Evolutionary conservation across 2,329 filamentous ascomycete species (phyloP).

Genomic region (Phyllosticta citribraziliensis): DNA sequence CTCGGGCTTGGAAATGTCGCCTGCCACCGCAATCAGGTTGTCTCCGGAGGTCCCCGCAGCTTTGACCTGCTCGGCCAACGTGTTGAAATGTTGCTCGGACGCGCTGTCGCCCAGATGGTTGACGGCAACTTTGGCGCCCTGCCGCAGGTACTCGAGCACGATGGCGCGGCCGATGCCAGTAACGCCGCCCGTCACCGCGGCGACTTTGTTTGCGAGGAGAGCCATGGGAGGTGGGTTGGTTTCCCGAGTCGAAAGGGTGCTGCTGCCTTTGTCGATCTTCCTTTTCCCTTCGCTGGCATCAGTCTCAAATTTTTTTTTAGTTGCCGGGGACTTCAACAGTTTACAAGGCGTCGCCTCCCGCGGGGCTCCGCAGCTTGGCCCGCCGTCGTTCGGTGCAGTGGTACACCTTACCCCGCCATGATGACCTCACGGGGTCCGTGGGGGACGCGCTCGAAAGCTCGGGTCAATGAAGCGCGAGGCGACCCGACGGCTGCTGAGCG

Average conservation of each 20-base stretch:
- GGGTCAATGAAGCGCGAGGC: neutral
- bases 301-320: no score
- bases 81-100: constrained; percentile 36
- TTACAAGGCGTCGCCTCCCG: neutral
- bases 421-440: neutral
- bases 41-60: neutral
- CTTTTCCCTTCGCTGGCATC: neutral
- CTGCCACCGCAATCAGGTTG: constrained; percentile 54
- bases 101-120: constrained; percentile 61
- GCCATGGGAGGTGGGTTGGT: neutral
- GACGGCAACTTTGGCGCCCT: constrained; percentile 69
- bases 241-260: neutral
- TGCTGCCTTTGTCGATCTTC: neutral
- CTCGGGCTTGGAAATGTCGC: constrained; percentile 66
- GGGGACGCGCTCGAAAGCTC: neutral
- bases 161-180: constrained; percentile 85
- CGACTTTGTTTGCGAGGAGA: constrained; percentile 64
- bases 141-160: constrained; percentile 64
- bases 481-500: neutral
- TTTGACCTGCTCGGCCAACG: constrained; percentile 35
- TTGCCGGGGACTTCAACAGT: neutral
- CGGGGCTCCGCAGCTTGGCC: no score
- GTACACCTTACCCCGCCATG: neutral
- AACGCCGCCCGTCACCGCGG: constrained; percentile 77
- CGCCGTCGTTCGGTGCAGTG: neutral